phyloP scores from a whole-genome alignment of 371 early-diverging fungal genomes.

The Mortierella sp. region DNA sequence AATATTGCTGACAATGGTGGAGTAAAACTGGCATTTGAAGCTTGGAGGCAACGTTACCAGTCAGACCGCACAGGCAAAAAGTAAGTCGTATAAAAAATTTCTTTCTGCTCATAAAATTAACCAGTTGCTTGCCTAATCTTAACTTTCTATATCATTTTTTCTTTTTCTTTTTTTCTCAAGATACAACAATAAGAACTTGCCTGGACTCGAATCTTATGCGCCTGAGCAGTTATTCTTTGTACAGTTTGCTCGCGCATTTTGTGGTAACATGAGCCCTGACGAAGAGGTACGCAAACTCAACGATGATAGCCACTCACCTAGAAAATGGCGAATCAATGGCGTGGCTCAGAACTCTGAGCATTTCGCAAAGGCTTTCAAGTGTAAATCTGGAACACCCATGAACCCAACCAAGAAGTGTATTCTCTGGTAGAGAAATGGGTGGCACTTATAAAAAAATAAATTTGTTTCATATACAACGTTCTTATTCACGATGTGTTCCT shows the following conservation, averaged over 20 bases:
- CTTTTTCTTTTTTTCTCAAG: neutral
- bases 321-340: conserved; percentile 70
- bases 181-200: conserved; percentile 15
- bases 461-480: too few species aligned
- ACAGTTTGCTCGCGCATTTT: conserved; percentile 67
- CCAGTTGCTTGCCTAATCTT: too few species aligned
- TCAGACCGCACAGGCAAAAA: conserved; percentile 14
- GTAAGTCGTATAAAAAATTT: neutral
- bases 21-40: conserved; percentile 57
- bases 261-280: conserved; percentile 59
- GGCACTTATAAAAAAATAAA: too few species aligned
- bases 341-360: conserved; percentile 68
- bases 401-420: conserved; percentile 66
- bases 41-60: conserved; percentile 57
- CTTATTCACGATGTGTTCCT: too few species aligned
- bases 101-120: neutral
- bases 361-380: conserved; percentile 75
- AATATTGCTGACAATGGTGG: conserved; percentile 87
- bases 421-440: conserved; percentile 2
- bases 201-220: conserved; percentile 35
- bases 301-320: conserved; percentile 68
- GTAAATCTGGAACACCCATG: conserved; percentile 64
- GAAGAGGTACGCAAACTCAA: conserved; percentile 40
- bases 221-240: conserved; percentile 68
- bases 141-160: neutral